Evolutionary conservation across 331 rosid species (phyloP).

Genomic region (Acacia concinna): DNA sequence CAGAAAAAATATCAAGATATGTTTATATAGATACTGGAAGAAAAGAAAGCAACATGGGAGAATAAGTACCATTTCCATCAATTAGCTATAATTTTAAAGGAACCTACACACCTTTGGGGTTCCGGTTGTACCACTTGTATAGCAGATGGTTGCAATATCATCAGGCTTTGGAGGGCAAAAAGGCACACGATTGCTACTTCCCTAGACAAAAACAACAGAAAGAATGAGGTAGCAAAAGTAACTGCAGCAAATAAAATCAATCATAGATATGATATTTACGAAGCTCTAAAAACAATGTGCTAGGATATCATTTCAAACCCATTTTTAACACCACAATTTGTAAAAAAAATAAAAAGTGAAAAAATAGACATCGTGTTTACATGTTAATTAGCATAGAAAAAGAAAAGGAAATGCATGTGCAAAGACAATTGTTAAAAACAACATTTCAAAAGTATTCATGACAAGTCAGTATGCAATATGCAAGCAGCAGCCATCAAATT

Average conservation of each 20-base stretch:
- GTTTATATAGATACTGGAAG: conserved; percentile 4
- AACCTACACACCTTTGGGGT: conserved; percentile 75
- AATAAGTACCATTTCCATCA: conserved; percentile 28
- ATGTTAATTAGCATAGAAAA: background rate
- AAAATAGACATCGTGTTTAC: background rate
- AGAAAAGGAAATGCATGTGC: background rate
- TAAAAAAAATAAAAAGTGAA: background rate
- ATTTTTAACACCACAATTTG: background rate
- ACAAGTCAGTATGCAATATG: background rate
- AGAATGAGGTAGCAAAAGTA: conserved; percentile 20
- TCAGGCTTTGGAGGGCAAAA: conserved; percentile 82
- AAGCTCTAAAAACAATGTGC: conserved; percentile 19
- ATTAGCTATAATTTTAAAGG: conserved; percentile 25
- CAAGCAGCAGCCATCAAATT: background rate
- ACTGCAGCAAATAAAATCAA: conserved; percentile 26
- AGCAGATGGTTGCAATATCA: conserved; percentile 91
- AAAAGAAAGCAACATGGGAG: conserved; percentile 12
- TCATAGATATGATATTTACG: conserved; percentile 4
- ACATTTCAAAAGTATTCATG: background rate
- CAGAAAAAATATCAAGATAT: conserved; percentile 29
- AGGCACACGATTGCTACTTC: conserved; percentile 68
- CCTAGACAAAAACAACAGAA: conserved; percentile 58
- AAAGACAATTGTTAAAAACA: background rate
- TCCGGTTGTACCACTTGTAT: conserved; percentile 99
- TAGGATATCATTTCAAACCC: conserved; percentile 11